phyloP scores from a whole-genome alignment of 257 asterid species.

The Fraxinus pennsylvanica region DNA sequence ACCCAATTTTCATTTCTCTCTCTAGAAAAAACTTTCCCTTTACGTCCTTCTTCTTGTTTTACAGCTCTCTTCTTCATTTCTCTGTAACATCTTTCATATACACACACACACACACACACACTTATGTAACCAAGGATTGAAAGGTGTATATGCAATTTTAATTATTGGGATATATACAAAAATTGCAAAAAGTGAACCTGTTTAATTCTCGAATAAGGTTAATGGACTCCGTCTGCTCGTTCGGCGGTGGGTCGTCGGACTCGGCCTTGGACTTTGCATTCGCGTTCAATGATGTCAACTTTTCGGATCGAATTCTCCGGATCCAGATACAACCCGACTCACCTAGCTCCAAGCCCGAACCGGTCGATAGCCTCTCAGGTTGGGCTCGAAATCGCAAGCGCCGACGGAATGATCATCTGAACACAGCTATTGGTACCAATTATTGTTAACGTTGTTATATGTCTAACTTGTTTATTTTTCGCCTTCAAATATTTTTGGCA shows the following conservation, averaged over 20 bases:
- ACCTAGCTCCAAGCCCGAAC: conserved; percentile 46
- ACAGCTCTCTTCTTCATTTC: not conserved
- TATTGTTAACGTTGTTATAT: not conserved
- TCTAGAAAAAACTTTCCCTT: not conserved
- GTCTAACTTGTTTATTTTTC: not conserved
- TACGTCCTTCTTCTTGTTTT: not conserved
- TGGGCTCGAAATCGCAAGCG: conserved; percentile 81
- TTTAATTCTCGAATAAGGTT: not conserved
- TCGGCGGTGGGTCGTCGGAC: conserved; percentile 8
- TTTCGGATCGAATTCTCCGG: conserved; percentile 72
- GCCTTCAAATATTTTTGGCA: not conserved
- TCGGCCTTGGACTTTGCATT: conserved; percentile 51
- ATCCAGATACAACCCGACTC: conserved; percentile 63
- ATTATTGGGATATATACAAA: not conserved
- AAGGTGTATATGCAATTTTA: not conserved
- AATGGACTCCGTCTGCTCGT: not conserved
- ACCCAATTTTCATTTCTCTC: not conserved
- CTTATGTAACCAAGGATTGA: no score
- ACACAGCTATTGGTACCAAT: conserved; percentile 44
- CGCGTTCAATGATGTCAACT: conserved; percentile 72
- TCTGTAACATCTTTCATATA: not conserved
- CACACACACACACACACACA: not conserved
- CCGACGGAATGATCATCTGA: conserved; percentile 58
- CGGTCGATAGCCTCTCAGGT: conserved; percentile 42
- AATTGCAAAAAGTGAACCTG: not conserved